phyloP scores from a whole-genome alignment of 2,329 filamentous ascomycete species.

The Coniella lustricola region DNA sequence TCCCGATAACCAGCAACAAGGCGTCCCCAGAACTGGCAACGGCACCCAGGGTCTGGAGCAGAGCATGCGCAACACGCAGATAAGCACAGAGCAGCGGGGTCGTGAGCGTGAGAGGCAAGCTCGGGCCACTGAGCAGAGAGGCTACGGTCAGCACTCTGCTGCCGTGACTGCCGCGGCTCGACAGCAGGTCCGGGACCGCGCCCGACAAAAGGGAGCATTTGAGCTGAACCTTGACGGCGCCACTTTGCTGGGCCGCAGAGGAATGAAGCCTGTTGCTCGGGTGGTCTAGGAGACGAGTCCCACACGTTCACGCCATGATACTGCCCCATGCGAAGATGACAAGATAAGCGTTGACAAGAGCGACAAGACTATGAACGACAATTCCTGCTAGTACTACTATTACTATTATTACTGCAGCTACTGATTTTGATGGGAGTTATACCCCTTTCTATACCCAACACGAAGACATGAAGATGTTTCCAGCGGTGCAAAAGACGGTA shows the following conservation, averaged over 20 bases:
- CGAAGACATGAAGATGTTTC: background rate
- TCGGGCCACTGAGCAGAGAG: slow-evolving; percentile 41
- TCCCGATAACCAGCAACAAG: background rate
- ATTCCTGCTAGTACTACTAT: too few species aligned
- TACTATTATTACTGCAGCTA: too few species aligned
- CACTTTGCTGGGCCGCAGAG: slow-evolving; percentile 71
- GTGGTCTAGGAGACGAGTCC: slow-evolving; percentile 26
- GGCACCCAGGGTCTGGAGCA: slow-evolving; percentile 69
- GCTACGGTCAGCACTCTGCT: slow-evolving; percentile 85
- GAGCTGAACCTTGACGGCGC: slow-evolving; percentile 89
- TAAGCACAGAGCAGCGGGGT: slow-evolving; percentile 54
- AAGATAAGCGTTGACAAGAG: too few species aligned
- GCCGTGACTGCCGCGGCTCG: slow-evolving; percentile 77
- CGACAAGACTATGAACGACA: too few species aligned
- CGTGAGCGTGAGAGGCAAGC: slow-evolving; percentile 35
- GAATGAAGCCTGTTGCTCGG: slow-evolving; percentile 40
- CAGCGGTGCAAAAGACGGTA: background rate
- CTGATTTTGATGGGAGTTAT: background rate
- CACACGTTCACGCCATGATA: background rate
- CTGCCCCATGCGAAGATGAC: background rate
- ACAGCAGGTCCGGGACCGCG: slow-evolving; percentile 64
- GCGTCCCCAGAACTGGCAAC: slow-evolving; percentile 32
- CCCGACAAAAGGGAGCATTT: slow-evolving; percentile 71
- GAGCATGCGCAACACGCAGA: slow-evolving; percentile 76
- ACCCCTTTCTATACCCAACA: background rate